Evolutionary conservation across 2,329 filamentous ascomycete species (phyloP), one percentile per base, ranked within the genome.

Genomic region (Zymoseptoria crescenta): DNA sequence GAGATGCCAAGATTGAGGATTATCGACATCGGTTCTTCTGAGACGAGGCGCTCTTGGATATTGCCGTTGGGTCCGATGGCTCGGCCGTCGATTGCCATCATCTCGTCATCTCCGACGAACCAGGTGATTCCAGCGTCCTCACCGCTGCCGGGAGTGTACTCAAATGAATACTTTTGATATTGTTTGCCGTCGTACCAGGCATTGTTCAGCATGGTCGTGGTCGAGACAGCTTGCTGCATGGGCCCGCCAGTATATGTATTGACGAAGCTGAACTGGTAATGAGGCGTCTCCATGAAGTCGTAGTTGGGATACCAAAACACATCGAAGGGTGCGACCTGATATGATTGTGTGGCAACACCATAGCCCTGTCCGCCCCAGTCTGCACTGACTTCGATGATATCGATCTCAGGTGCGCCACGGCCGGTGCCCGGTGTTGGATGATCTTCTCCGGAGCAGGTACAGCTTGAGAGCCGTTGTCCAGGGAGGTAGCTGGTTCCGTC

Each of bases 151-250:
- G 81, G 80, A 0, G 70, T 72, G 61, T 83, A 83, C 61, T 84
- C 81, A 57, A 81, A 83, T 1, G 79, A 77, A 67, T 80, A 83
- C 54, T 77, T 80, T 64, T 83, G 81, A 64, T 82, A 83, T 20
- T 73, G 69, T 13, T 76, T 74, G 4, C 79, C 78, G 59, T 83
- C 79, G 58, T 79, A 84, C 81, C 81, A 83, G 8, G 76, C 64
- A 60, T 79, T 80, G 67, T 83, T 83, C 9, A 84, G 72, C 54
- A 78, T 76, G 0, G 80, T 81, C 9, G 80, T 80, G 5, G 75
- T 79, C n/a, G 78, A 81, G 10, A 84, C 74, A 30, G 81, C 81
- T 69, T 84, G 80, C 64, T 84, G 81, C 61, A 74, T 83, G 1
- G 79, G 79, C 1, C 80, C 81, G 19, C 81, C 81, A 28, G 75